phyloP scores from a whole-genome alignment of 768 basidiomycete species.

The Hysterangium stoloniferum region DNA sequence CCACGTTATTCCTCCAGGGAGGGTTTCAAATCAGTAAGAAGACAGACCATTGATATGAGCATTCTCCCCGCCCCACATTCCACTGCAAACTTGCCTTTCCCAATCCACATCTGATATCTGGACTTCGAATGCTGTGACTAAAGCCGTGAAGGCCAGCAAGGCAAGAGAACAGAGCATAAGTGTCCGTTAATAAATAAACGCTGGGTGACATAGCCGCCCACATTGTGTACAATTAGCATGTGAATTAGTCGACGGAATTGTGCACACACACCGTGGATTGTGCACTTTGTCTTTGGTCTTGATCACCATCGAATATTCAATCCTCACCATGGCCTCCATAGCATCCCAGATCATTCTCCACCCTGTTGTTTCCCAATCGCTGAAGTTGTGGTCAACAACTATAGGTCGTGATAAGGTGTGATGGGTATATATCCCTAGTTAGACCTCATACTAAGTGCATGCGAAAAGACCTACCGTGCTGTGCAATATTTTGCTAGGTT shows the following conservation, averaged over 20 bases:
- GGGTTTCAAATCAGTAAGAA: slow-evolving; percentile 15
- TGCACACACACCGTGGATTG: neutral
- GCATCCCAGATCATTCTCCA: slow-evolving; percentile 81
- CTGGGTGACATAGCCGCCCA: neutral
- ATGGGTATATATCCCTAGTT: neutral
- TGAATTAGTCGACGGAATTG: neutral
- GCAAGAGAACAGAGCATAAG: slow-evolving; percentile 1
- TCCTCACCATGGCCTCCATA: slow-evolving; percentile 28
- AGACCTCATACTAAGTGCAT: slow-evolving; percentile 3
- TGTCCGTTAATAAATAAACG: neutral
- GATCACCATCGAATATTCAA: neutral
- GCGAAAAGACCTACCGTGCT: slow-evolving; percentile 69
- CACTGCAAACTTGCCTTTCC: slow-evolving; percentile 86
- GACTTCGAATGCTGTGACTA: slow-evolving; percentile 45
- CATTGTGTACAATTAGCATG: neutral
- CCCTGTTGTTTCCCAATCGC: slow-evolving; percentile 63
- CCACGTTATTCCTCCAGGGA: neutral
- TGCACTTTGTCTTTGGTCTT: neutral
- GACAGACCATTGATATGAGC: slow-evolving; percentile 77
- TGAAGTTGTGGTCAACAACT: slow-evolving; percentile 77
- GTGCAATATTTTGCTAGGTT: slow-evolving; percentile 89
- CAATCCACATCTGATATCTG: slow-evolving; percentile 70
- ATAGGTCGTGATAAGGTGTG: slow-evolving; percentile 85
- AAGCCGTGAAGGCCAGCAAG: slow-evolving; percentile 1
- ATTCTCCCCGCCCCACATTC: slow-evolving; percentile 79